Percentiles rank a stretch among this genome's conserved stretches.
phyloP scores from a whole-genome alignment of 352 stramenopile genomes.

The Plasmopara viticola region DNA sequence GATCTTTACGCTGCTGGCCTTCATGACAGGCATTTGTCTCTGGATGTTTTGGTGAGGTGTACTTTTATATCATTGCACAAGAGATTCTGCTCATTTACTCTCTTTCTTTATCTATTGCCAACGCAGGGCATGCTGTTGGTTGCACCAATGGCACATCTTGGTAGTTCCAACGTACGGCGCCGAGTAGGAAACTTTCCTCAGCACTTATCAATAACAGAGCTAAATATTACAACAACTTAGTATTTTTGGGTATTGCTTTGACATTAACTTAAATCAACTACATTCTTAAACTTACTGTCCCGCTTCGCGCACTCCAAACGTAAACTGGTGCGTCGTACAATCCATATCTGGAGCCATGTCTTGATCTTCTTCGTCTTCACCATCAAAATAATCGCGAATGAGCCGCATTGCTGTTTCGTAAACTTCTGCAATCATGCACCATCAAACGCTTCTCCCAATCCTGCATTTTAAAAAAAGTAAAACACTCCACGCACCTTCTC shows the following conservation, averaged over 20 bases:
- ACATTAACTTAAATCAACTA: background rate
- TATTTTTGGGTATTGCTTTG: constrained; percentile 6
- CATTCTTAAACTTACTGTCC: too few species aligned
- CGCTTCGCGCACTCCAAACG: constrained; percentile 43
- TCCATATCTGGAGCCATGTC: constrained; percentile 53
- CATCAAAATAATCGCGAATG: constrained; percentile 96
- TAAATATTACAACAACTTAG: constrained; percentile 21
- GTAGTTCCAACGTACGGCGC: constrained; percentile 71
- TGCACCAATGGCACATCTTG: constrained; percentile 88
- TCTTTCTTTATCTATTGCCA: constrained; percentile 15
- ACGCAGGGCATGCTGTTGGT: constrained; percentile 80
- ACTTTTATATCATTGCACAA: too few species aligned
- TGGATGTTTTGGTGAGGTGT: constrained; percentile 89
- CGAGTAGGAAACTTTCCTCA: constrained; percentile 36
- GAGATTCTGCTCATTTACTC: background rate
- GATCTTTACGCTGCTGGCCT: constrained; percentile 74
- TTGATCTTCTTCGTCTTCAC: constrained; percentile 94
- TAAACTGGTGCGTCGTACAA: constrained; percentile 45
- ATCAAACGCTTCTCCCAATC: background rate
- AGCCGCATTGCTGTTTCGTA: constrained; percentile 94
- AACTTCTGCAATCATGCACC: constrained; percentile 45
- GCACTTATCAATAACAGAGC: constrained; percentile 14
- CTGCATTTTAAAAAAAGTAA: background rate
- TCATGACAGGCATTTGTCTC: constrained; percentile 79
- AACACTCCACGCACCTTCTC: constrained; percentile 76